These are phyloP conservation scores for Aspergillus ostianus DNA, from an alignment of 495 filamentous ascomycete species.

Conservation along the genomic window DNA sequence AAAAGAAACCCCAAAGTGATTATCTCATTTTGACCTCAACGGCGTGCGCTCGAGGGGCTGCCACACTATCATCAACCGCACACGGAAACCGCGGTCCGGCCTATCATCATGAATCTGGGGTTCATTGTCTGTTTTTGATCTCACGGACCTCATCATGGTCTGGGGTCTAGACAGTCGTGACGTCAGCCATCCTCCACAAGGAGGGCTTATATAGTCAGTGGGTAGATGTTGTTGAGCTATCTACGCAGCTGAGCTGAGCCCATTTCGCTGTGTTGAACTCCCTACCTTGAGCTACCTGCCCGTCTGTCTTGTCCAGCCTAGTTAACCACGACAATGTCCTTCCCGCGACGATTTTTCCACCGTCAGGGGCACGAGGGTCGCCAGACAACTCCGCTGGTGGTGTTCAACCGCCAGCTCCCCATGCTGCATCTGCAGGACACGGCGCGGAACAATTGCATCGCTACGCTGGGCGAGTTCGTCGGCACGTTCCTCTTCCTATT, in stretches of 20 bases:
- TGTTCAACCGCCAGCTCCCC: constrained; percentile 28
- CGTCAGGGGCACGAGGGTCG: neutral
- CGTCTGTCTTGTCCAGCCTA: too few species aligned
- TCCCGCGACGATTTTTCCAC: neutral
- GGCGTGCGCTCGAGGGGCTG: too few species aligned
- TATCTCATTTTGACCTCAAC: neutral
- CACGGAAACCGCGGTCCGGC: neutral
- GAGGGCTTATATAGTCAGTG: too few species aligned
- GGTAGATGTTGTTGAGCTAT: too few species aligned
- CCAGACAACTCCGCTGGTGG: constrained; percentile 1
- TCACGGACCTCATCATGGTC: neutral
- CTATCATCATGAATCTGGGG: neutral
- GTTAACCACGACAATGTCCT: neutral
- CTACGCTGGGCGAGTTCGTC: constrained; percentile 66
- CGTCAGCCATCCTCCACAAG: neutral
- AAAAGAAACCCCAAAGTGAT: neutral
- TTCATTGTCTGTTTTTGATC: neutral
- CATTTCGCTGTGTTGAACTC: too few species aligned
- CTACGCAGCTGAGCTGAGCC: too few species aligned
- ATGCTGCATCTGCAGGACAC: constrained; percentile 40
- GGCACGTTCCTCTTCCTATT: constrained; percentile 84
- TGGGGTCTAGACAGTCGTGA: neutral
- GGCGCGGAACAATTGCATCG: constrained; percentile 54
- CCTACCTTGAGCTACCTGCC: too few species aligned
- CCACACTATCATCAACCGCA: neutral